These are phyloP conservation scores for Aureobasidium sp. DNA, from an alignment of 2,329 filamentous ascomycete species.

Conservation along the genomic window DNA sequence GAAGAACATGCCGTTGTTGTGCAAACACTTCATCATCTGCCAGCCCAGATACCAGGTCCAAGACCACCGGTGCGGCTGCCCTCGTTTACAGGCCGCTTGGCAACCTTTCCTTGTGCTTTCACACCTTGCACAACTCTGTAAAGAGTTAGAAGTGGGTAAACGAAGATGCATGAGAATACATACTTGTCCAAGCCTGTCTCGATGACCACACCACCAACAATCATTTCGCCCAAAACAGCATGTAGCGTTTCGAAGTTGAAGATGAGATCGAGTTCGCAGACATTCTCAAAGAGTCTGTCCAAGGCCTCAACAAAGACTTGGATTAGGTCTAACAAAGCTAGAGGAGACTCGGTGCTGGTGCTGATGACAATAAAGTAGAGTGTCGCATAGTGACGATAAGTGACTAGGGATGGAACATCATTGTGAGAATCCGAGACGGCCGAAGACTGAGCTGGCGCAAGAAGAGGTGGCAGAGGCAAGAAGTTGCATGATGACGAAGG, in stretches of 20 bases:
- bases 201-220: constrained; percentile 88
- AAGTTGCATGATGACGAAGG: constrained; percentile 95
- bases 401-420: constrained; percentile 89
- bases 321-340: constrained; percentile 91
- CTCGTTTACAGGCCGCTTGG: constrained; percentile 73
- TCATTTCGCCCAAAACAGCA: constrained; percentile 85
- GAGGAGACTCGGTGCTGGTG: constrained; percentile 89
- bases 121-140: constrained; percentile 70
- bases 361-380: constrained; percentile 98
- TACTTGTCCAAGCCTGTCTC: constrained; percentile 77
- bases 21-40: constrained; percentile 23
- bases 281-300: constrained; percentile 93
- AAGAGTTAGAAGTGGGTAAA: not conserved
- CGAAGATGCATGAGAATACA: not conserved
- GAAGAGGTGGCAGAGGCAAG: constrained; percentile 53
- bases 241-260: constrained; percentile 99
- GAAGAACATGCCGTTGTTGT: not conserved
- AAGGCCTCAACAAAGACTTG: constrained; percentile 97
- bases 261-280: constrained; percentile 95
- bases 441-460: constrained; percentile 21
- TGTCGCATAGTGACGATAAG: constrained; percentile 96
- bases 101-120: constrained; percentile 64
- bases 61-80: constrained; percentile 41
- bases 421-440: constrained; percentile 59
- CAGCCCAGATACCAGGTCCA: constrained; percentile 31